A percentile compares a stretch with the other conserved stretches of the same genome.
phyloP scores from a whole-genome alignment of 2,329 filamentous ascomycete genomes.

The Gnomoniopsis sp. region DNA sequence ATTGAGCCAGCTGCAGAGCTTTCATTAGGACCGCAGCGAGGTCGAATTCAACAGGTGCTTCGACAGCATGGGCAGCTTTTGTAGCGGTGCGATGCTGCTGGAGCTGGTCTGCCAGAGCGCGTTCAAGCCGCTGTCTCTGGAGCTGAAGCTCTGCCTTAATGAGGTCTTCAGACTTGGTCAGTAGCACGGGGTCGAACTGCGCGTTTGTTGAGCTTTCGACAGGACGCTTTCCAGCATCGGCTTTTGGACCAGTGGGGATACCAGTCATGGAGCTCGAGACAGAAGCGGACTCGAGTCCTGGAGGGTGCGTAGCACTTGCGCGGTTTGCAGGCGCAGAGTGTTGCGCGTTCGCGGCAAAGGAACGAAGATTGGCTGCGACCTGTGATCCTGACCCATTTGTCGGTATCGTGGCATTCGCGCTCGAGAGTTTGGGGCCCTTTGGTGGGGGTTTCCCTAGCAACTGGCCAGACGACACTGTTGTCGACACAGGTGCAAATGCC shows the following conservation, averaged over 20 bases:
- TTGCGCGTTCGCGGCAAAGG: constrained; percentile 35
- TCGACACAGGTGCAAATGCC: constrained; percentile 16
- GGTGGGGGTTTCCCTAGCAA: constrained; percentile 10
- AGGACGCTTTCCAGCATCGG: constrained; percentile 34
- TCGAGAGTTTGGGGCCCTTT: constrained; percentile 16
- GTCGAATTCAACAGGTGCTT: constrained; percentile 62
- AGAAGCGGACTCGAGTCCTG: constrained; percentile 20
- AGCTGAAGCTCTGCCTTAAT: constrained; percentile 78
- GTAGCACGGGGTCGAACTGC: constrained; percentile 76
- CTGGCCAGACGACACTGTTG: constrained; percentile 18
- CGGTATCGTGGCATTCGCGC: constrained; percentile 2
- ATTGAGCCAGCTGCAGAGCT: constrained; percentile 68
- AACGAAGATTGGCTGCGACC: constrained; percentile 29
- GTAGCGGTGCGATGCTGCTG: constrained; percentile 54
- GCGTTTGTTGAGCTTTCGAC: constrained; percentile 47
- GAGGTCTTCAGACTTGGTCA: constrained; percentile 82
- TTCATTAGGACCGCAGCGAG: constrained; percentile 69
- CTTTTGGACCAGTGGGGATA: constrained; percentile 15
- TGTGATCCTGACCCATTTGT: neutral
- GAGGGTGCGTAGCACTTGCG: constrained; percentile 5
- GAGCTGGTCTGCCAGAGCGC: constrained; percentile 70
- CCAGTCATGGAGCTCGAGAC: constrained; percentile 2
- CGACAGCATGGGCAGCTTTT: constrained; percentile 41
- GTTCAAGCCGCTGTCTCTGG: constrained; percentile 79
- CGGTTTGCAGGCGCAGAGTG: constrained; percentile 25